Percentiles rank a stretch among this genome's conserved stretches.
Conservation (phyloP, 2,329 filamentous ascomycete genomes). For the Seiridium cupressi region DNA sequence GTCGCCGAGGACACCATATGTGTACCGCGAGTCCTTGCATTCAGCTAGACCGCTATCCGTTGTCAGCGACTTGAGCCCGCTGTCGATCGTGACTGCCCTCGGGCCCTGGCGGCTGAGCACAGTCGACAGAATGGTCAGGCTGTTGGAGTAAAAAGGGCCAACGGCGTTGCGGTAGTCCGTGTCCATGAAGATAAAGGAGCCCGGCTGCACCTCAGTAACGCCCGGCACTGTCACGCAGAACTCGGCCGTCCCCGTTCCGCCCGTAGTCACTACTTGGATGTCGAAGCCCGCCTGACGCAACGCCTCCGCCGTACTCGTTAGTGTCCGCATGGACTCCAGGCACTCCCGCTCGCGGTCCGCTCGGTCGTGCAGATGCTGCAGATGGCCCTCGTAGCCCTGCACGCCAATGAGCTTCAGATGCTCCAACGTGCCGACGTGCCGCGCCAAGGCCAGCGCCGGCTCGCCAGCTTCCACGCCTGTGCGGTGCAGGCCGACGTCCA, state of each 20-base stretch:
- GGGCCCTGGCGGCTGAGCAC: conserved; percentile 46
- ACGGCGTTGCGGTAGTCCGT: conserved; percentile 54
- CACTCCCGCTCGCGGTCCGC: conserved; percentile 40
- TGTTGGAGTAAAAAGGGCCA: conserved; percentile 46
- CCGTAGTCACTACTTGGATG: conserved; percentile 49
- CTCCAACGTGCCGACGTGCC: conserved; percentile 31
- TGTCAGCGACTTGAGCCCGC: conserved; percentile 47
- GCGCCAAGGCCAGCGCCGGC: conserved; percentile 36
- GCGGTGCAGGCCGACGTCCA: conserved; percentile 49
- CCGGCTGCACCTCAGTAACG: conserved; percentile 53
- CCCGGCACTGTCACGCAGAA: conserved; percentile 49
- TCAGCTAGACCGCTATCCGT: conserved; percentile 51
- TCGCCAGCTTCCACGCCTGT: conserved; percentile 44
- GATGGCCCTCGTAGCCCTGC: conserved; percentile 52
- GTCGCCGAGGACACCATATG: conserved; percentile 43
- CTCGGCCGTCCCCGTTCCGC: conserved; percentile 51
- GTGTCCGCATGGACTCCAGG: conserved; percentile 41
- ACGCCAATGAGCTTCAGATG: conserved; percentile 45
- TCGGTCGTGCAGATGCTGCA: conserved; percentile 46
- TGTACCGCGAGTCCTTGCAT: conserved; percentile 41
- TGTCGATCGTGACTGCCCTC: conserved; percentile 44
- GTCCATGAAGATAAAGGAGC: conserved; percentile 57
- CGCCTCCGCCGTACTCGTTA: conserved; percentile 40
- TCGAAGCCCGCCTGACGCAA: conserved; percentile 39
- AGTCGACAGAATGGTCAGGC: conserved; percentile 45